Base-by-base conservation (phyloP, 192 early-diverging fungal species). In the Dissophora globulifera region DNA sequence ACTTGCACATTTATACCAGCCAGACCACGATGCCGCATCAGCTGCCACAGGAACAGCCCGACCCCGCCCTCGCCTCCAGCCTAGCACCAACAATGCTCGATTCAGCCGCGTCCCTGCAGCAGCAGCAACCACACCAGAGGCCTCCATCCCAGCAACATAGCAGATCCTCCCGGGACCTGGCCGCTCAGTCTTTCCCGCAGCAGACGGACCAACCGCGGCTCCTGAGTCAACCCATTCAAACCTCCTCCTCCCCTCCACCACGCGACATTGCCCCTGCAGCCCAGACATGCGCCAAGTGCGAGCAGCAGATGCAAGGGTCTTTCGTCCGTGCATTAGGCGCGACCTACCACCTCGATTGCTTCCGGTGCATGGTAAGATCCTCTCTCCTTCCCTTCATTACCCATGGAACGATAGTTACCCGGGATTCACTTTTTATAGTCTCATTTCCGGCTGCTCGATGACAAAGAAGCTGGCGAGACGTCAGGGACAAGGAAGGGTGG, bases 281-380 rank as follows among this genome's bases (percentile, higher is more conserved):
- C 16, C 61, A 64, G 45, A 63, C 51, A 25, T 96, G 94, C 62
- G 76, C 83, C 11, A 78, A 84, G 59, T 98, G 97, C 71, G 78
- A 78, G 23, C 75, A 80, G 49, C 66, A 83, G 57, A 89, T 99
- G 62, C 84, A 89, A 26, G 93, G 93, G 56, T 96, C 96, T 71
- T 93, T 94, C 83, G 95, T 99, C 58, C 84, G 93, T 29, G 93
- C 96, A 35, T 74, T 94, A 56, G 87, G 87, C 53, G 86, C 86
- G n/a, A 88, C 90, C 53, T 98, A 89, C 79, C 97, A 99, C 79
- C 82, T 96, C 43, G 90, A 97, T 48, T 99, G 97, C 74, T 98
- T 99, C 58, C 90, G 88, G 43, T 99, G 97, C 63, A 78, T 90
- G 86, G 97, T 97, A 68, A 59, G 48, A 15, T 26, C n/a, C 15